Conservation (phyloP, 2,329 filamentous ascomycete genomes). For the Xylaria sp. region DNA sequence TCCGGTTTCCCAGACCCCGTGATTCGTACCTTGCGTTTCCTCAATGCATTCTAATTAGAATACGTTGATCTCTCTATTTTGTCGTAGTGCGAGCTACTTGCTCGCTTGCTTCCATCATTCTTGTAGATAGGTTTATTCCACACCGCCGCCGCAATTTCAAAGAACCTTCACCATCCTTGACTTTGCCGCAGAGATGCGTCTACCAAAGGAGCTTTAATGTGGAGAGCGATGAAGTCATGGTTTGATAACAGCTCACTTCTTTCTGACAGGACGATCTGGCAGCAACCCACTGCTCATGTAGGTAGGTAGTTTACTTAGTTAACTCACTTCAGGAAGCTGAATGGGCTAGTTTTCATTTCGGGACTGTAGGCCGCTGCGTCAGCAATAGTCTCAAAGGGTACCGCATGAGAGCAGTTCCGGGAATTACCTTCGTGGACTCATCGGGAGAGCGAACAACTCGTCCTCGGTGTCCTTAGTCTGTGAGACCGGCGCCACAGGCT, state of each 20-base stretch:
- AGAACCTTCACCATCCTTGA: not conserved
- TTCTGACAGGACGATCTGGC: conserved; percentile 1
- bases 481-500: conserved; percentile 31
- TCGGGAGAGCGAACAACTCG: conserved; percentile 85
- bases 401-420: not conserved
- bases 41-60: conserved; percentile 9
- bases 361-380: conserved; percentile 60
- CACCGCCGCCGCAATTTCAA: not conserved
- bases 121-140: not conserved
- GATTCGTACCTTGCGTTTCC: conserved; percentile 9
- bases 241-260: conserved; percentile 3
- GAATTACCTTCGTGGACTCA: conserved; percentile 75
- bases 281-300: conserved; percentile 5
- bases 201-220: not conserved
- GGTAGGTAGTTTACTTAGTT: conserved; percentile 37
- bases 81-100: conserved; percentile 5
- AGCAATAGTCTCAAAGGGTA: conserved; percentile 2
- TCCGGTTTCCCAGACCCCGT: conserved; percentile 1
- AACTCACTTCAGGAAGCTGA: conserved; percentile 62
- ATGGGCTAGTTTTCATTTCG: conserved; percentile 86
- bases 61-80: conserved; percentile 3
- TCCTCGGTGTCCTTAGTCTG: conserved; percentile 71
- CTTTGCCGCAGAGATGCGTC: conserved; percentile 3
- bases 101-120: not conserved
- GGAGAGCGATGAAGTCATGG: conserved; percentile 5